Base-by-base conservation (phyloP, 2,329 filamentous ascomycete species). In the Pyrenochaeta sp. region DNA sequence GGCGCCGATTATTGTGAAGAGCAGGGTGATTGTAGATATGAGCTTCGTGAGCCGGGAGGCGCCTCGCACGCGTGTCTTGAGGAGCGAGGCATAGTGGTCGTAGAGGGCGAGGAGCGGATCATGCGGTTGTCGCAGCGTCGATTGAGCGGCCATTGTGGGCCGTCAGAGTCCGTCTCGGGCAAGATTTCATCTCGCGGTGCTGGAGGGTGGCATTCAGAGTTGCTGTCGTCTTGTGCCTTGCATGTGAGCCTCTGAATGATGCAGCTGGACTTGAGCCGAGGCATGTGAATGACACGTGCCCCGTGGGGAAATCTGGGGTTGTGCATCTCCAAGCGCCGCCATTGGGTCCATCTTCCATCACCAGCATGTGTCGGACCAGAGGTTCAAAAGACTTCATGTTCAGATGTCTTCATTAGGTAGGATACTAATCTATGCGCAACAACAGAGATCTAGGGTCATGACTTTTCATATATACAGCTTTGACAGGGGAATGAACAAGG, bases 81-180 rank as follows among this genome's bases (percentile, higher is more conserved):
- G 61, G 10, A 78, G 68, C 22, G 74, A 67, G 42, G 74, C 70
- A 64, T 83, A 81, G 51, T 73, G 73, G 29, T 72, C 66, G 53
- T 80, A 78, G 34, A 77, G 69, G 11, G 68, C 65, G 27, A 68
- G 53, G n/a, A 80, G 62, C 18, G 76, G 74, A 53, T 77, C 74
- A 61, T 75, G 67, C 43, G 63, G 61, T 48, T 70, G 58, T 57
- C 75, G 75, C 30, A 96, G 80, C 4, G 88, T 96, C 42, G 93
- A 96, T 76, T 96, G 92, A 53, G 81, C 87, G 51, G 90, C 89
- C 93, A 96, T 96, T 49, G 41, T 65, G 48, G 55, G 61, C 64
- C 65, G 61, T 68, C 48, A 20, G 48, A 39, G 48, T 64, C 51
- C 51, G 48, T 45, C 34, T 45, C 35, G 37, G 42, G 48, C 42